These are phyloP conservation scores for Climacium dendroides DNA, from an alignment of 225 moss, liverwort and hornwort genomes.

Conservation along the genomic window DNA sequence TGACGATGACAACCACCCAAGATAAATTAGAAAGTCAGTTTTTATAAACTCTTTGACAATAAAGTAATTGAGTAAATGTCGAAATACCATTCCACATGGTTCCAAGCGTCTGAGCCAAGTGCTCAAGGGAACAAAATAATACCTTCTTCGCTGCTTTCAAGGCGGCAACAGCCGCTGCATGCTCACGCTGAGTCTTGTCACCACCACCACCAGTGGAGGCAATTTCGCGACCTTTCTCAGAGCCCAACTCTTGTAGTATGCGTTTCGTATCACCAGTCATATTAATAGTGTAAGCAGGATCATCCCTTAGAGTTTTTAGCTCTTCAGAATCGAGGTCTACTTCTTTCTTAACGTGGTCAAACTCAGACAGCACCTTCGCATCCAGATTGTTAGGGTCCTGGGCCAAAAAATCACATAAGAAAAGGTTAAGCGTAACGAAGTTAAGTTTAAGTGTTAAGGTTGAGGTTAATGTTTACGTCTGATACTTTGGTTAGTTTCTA, in stretches of 20 bases:
- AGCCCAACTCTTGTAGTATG: constrained; percentile 77
- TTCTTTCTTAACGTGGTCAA: constrained; percentile 87
- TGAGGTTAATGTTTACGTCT: neutral
- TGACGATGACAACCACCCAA: neutral
- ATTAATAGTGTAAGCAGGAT: constrained; percentile 86
- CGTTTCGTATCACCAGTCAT: constrained; percentile 91
- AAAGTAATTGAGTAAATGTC: neutral
- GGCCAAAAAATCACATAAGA: neutral
- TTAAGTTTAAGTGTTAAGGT: neutral
- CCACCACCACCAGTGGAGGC: constrained; percentile 84
- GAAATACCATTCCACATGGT: neutral
- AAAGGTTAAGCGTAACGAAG: neutral
- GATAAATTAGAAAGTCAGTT: neutral
- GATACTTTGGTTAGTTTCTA: neutral
- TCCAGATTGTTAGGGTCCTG: constrained; percentile 95
- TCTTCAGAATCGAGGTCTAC: constrained; percentile 83
- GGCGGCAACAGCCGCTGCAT: constrained; percentile 60
- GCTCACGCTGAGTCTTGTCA: constrained; percentile 80
- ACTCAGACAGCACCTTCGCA: constrained; percentile 66
- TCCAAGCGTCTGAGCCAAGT: neutral
- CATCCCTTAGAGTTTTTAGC: constrained; percentile 49
- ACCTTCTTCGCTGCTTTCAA: constrained; percentile 68
- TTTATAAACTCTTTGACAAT: neutral
- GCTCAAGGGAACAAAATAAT: neutral
- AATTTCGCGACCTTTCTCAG: constrained; percentile 67